Evolutionary conservation across 768 basidiomycete genomes (phyloP), one percentile per base, ranked within the genome.

Genomic region (Nevesoporus exiguus): DNA sequence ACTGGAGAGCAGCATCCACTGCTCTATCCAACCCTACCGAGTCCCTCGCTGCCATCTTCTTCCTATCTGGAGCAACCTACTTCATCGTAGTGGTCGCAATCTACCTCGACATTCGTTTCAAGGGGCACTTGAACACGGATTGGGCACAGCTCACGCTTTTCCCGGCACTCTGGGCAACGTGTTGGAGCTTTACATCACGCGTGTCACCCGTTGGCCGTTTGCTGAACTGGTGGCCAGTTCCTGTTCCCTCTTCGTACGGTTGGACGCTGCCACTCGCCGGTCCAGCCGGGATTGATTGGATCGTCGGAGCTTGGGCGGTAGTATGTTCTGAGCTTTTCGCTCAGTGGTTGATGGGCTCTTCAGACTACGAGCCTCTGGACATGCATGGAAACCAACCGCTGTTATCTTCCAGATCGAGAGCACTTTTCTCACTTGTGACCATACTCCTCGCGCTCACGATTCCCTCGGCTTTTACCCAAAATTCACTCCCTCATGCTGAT

Each of bases 271-370:
- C 79, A 0, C 66, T 76, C 41, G 57, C 80, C 22, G 90, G 91
- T 5, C 76, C 84, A 30, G 68, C 75, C 30, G 81, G 79, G 8
- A 77, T 82, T 54, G 88, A 93, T 66, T 93, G 88, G 86, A 66
- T 86, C 25, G 76, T 80, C 7, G 90, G 80, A n/a, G 83, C 81
- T 8, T 93, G 86, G 85, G 87, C 88, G 5, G 81, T 83, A 10
- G 76, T 90, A 10, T 60, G 80, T 25, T 80, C 86, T 8, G 79
- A 85, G 58, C 61, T 72, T 2, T 63, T 79, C 8, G 81, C 79
- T 27, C 67, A 62, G 24, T 87, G 82, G 84, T 77, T 81, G 42
- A 84, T 90, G 67, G 80, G 77, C 5, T 57, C 58, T 3, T 52
- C 55, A 31, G 56, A 59, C 30, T 47, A 59, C 39, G 68, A 67